Percentiles rank a stretch among this genome's conserved stretches.
These are phyloP conservation scores for Phytophthora litchii DNA, from an alignment of 352 stramenopile genomes.

Conservation along the genomic window DNA sequence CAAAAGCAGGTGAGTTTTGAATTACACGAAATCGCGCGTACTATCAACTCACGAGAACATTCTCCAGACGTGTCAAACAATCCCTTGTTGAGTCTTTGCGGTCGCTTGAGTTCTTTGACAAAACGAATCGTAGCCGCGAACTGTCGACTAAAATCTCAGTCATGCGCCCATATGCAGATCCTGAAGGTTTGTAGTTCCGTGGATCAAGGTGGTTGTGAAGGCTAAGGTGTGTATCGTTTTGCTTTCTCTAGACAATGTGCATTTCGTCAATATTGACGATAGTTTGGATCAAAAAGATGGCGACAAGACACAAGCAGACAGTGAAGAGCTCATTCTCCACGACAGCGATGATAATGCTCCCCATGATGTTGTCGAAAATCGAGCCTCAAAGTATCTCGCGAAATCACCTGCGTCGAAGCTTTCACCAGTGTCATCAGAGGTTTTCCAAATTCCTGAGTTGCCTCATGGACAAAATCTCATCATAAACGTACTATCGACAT, in stretches of 20 bases:
- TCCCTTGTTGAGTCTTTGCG: conserved; percentile 71
- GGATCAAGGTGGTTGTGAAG: neutral
- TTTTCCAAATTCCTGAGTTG: conserved; percentile 76
- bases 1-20: conserved; percentile 41
- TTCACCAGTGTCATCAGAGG: conserved; percentile 28
- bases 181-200: conserved; percentile 43
- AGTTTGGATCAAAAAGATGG: conserved; percentile 30
- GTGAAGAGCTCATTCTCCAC: conserved; percentile 11
- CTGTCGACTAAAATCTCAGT: conserved; percentile 63
- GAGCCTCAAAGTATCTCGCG: conserved; percentile 26
- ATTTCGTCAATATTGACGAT: conserved; percentile 83
- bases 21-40: neutral
- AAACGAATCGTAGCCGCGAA: conserved; percentile 73
- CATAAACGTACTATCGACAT: conserved; percentile 89
- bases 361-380: conserved; percentile 13
- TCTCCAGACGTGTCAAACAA: conserved; percentile 58
- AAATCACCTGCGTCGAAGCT: conserved; percentile 18
- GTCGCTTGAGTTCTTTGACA: conserved; percentile 78
- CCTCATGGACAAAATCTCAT: conserved; percentile 71
- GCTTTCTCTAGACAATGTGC: conserved; percentile 51
- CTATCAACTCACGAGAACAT: conserved; percentile 1
- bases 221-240: neutral
- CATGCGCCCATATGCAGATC: conserved; percentile 63
- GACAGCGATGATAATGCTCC: conserved; percentile 3
- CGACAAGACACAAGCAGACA: conserved; percentile 4